phyloP scores from a whole-genome alignment of 371 early-diverging fungal genomes.

The Mortierella sp. region DNA sequence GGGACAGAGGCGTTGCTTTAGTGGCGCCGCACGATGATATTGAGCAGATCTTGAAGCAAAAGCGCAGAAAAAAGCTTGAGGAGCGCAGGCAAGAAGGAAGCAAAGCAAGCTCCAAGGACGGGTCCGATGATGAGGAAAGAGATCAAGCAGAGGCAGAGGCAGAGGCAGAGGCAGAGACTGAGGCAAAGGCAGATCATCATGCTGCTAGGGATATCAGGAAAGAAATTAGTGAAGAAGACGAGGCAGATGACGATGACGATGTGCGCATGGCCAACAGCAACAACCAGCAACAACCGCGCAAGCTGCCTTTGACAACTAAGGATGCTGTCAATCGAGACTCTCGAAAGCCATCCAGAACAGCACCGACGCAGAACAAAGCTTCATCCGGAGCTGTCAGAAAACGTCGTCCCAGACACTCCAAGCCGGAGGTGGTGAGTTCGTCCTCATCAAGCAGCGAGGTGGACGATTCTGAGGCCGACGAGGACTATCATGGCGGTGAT shows the following conservation, averaged over 20 bases:
- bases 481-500: slow-evolving; percentile 5
- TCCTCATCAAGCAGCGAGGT: slow-evolving; percentile 7
- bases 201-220: background rate
- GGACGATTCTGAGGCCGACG: slow-evolving; percentile 4
- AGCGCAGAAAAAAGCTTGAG: slow-evolving; percentile 31
- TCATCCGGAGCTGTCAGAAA: background rate
- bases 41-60: slow-evolving; percentile 38
- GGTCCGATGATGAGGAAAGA: slow-evolving; percentile 17
- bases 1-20: slow-evolving; percentile 2
- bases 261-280: background rate
- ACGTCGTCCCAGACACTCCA: background rate
- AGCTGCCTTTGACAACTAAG: slow-evolving; percentile 1
- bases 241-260: slow-evolving; percentile 12
- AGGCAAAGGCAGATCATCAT: background rate
- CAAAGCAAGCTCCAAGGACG: slow-evolving; percentile 23
- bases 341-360: background rate
- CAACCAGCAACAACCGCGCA: slow-evolving; percentile 1
- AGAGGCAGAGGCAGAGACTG: slow-evolving; percentile 5
- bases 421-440: background rate
- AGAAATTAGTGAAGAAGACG: background rate
- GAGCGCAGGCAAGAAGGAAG: slow-evolving; percentile 22
- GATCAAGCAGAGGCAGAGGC: slow-evolving; percentile 5
- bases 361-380: background rate
- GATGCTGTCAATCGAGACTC: background rate
- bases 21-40: slow-evolving; percentile 46